Conservation (phyloP, 2,329 filamentous ascomycete species). For the Colletotrichum somersetense region DNA sequence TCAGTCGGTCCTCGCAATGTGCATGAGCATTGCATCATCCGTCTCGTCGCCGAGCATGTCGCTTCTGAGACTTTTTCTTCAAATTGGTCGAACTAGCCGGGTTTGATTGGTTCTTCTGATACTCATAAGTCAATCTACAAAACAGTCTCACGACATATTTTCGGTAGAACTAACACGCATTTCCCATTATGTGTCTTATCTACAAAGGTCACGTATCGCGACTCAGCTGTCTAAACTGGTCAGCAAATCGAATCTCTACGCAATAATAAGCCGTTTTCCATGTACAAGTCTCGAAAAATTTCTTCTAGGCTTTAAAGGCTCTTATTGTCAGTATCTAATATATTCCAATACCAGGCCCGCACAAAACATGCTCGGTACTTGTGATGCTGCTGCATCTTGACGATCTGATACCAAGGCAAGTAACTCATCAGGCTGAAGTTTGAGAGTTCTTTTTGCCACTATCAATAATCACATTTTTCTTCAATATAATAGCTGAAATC, state of each 20-base stretch:
- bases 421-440: background rate
- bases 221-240: too few species aligned
- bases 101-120: too few species aligned
- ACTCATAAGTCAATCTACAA: too few species aligned
- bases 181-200: too few species aligned
- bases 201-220: too few species aligned
- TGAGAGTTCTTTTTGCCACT: background rate
- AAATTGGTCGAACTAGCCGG: too few species aligned
- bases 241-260: too few species aligned
- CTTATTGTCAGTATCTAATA: background rate
- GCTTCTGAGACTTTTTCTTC: background rate
- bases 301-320: background rate
- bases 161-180: too few species aligned
- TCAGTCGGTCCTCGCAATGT: background rate
- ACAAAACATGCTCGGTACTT: background rate
- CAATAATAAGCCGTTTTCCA: too few species aligned
- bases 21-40: conserved; percentile 16
- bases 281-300: background rate
- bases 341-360: background rate
- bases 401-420: background rate
- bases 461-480: background rate
- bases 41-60: background rate
- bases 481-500: background rate
- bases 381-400: background rate
- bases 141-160: too few species aligned